Evolutionary conservation across 2,329 filamentous ascomycete species (phyloP), one percentile per base, ranked within the genome.

Genomic region (Scorias spongiosa): DNA sequence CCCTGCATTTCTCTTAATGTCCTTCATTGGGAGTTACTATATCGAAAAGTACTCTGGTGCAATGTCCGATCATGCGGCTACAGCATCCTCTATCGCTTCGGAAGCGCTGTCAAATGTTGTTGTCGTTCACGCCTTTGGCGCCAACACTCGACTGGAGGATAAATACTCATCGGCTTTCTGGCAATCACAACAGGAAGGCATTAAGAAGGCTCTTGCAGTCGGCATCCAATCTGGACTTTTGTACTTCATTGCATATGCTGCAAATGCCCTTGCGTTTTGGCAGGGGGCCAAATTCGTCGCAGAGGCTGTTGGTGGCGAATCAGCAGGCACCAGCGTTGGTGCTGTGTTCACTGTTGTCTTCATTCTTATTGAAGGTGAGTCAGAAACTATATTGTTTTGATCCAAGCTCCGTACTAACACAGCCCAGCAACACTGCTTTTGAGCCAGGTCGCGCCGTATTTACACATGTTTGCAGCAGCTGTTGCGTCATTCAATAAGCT

Each of bases 181-280:
- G 12, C 4, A 37, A 17, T n/a, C 34, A n/a, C 17, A n/a, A 9
- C 12, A 37, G 34, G 17, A n/a, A 17, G 34, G 34, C 34, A n/a
- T n/a, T 8, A 37, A 37, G 34, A 37, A 37, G 17, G 34, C 12
- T 37, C 34, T 17, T 4, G 17, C 34, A 17, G 12, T 37, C 6
- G 34, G 34, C 1, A 49, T 65, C 2, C 39, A 66, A 9, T 65
- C 63, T 45, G 63, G 57, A 1, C 52, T 51, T 0, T 58, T 64
- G 42, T 65, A 60, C 49, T 63, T 63, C 48, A 61, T 57, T 34
- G 51, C 62, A 2, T 62, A 59, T 40, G 53, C 48, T n/a, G 59
- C 56, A 1, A 63, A 59, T 46, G 29, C 49, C 46, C 54, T 47
- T 52, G 58, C 41, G 1, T 64, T 64, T 40, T 64, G 61, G 61